Evolutionary conservation across 1,139 yeast species (phyloP).

Genomic region (Meyerozyma carpophila): DNA sequence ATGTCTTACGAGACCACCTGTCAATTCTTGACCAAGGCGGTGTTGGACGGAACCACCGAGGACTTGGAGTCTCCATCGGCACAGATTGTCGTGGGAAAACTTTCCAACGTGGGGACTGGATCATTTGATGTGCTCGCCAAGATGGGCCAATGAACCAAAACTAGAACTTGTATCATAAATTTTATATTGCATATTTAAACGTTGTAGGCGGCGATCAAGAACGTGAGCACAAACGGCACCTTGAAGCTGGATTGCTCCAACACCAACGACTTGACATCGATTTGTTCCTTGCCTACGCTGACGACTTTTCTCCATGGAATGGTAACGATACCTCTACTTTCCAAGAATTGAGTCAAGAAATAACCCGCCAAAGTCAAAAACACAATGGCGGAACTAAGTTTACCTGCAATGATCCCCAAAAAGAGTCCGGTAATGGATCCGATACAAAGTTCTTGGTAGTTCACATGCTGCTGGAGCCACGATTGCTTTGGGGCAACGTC

Average conservation of each 20-base stretch:
- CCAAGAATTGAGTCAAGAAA: slow-evolving; percentile 53
- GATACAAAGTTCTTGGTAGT: slow-evolving; percentile 61
- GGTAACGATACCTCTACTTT: slow-evolving; percentile 49
- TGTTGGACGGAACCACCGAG: slow-evolving; percentile 86
- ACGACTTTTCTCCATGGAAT: slow-evolving; percentile 45
- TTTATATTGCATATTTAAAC: slow-evolving; percentile 18
- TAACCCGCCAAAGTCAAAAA: slow-evolving; percentile 47
- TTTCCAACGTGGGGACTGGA: slow-evolving; percentile 93
- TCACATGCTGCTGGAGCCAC: slow-evolving; percentile 16
- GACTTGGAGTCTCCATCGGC: slow-evolving; percentile 90
- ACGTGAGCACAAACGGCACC: slow-evolving; percentile 52
- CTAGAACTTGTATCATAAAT: neutral
- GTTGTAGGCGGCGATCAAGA: slow-evolving; percentile 61
- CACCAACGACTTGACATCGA: slow-evolving; percentile 49
- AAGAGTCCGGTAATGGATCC: slow-evolving; percentile 66
- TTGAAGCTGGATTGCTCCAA: slow-evolving; percentile 65
- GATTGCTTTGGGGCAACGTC: neutral
- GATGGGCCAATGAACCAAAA: slow-evolving; percentile 22
- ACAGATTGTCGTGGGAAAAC: slow-evolving; percentile 88
- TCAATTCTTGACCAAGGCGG: slow-evolving; percentile 95
- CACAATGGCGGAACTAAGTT: slow-evolving; percentile 54
- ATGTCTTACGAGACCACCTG: slow-evolving; percentile 99
- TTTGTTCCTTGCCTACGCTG: slow-evolving; percentile 38
- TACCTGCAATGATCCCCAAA: slow-evolving; percentile 61
- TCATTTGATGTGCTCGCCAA: slow-evolving; percentile 81